Evolutionary conservation across 2,329 filamentous ascomycete species (phyloP).

Genomic region (Exophiala spinifera): DNA sequence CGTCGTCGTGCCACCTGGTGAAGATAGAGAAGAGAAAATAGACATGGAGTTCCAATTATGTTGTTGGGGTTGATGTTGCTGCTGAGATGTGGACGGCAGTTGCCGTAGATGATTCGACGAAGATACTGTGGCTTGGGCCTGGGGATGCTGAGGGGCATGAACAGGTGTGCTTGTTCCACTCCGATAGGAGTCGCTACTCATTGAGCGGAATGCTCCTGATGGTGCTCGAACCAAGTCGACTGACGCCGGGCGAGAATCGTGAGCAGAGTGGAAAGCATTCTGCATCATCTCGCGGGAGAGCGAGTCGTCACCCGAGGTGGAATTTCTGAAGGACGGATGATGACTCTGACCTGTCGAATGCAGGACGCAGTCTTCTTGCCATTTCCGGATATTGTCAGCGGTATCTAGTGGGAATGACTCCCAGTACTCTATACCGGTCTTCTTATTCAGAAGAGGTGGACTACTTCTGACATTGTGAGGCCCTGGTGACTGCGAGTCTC

Average conservation of each 20-base stretch:
- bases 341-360: conserved; percentile 11
- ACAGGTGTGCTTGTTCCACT: conserved; percentile 19
- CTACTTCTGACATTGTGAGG: conserved; percentile 19
- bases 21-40: conserved; percentile 11
- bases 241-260: conserved; percentile 17
- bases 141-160: conserved; percentile 10
- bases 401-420: conserved; percentile 37
- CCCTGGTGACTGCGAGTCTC: conserved; percentile 22
- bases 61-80: conserved; percentile 4
- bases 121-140: conserved; percentile 1
- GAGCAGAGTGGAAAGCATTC: neutral
- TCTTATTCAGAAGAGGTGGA: conserved; percentile 29
- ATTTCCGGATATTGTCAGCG: conserved; percentile 35
- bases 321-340: conserved; percentile 11
- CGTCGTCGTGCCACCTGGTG: conserved; percentile 6
- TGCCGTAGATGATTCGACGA: too few relatives aligned
- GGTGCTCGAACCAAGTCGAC: conserved; percentile 16
- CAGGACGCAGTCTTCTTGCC: conserved; percentile 35
- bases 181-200: conserved; percentile 20
- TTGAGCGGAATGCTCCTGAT: conserved; percentile 13
- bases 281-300: neutral
- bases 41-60: conserved; percentile 17
- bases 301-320: conserved; percentile 5
- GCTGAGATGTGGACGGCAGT: too few relatives aligned
- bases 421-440: conserved; percentile 40